Evolutionary conservation across 2,329 filamentous ascomycete genomes (phyloP), one percentile per base, ranked within the genome.

Genomic region (Colletotrichum sp.): DNA sequence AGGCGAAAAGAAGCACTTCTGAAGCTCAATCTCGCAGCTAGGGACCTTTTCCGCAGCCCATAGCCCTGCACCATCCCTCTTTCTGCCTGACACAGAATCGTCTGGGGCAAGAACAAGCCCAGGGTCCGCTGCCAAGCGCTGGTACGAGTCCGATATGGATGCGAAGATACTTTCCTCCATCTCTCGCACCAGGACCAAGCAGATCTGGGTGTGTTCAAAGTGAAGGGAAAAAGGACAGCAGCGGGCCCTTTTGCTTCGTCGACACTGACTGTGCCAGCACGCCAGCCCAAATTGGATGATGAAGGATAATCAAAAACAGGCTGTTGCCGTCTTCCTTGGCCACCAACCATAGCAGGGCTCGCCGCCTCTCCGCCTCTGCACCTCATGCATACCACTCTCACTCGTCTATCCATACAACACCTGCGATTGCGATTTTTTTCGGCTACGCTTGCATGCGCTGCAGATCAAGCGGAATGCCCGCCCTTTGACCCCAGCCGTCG

Each of bases 381-480:
- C 30, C 61, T 67, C 68, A 39, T 74, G 52, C 36, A 72, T 61
- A 8, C 60, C 48, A 65, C 28, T 60, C 44, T n/a, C 68, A 71
- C 48, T 57, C 16, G 27, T 64, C 66, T 61, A 61, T 71, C 60
- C 68, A 71, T 30, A 64, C 68, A 66, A 67, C 34, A 63, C 72
- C 61, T 71, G 60, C 60, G 61, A 19, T 34, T 36, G 34, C 72
- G 28, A 66, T 44, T 71, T 52, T 36, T 65, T 61, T 66, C 36
- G 60, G 22, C 39, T 74, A 39, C 60, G 25, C 34, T 25, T 73
- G 64, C 55, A 75, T 75, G 55, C 63, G 70, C 57, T 68, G 73
- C 65, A 63, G 70, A 68, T 75, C 69, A 68, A 68, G 69, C 63
- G 63, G 59, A 52, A 39, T 75, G 73, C 70, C 70, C 28, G 70